Base-by-base conservation (phyloP, 1,139 yeast species). In the Pneumocystis carinii region DNA sequence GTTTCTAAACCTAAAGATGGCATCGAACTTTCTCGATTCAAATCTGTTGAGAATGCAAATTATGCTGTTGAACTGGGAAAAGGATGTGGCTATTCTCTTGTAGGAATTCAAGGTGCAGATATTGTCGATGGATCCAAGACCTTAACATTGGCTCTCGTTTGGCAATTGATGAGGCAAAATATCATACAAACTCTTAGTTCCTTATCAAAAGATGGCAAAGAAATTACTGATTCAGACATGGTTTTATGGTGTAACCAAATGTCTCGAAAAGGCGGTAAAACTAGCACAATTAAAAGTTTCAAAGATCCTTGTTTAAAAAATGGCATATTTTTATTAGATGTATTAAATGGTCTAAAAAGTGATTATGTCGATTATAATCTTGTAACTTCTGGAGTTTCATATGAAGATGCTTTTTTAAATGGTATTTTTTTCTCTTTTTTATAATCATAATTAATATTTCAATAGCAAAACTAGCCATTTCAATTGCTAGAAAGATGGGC, bases 111-210 rank as follows among this genome's bases (percentile, higher is more conserved):
- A 75, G 99, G 99, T 62, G 89, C 96, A 6, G 98, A 92, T 75
- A 92, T 92, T 69, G 87, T 89, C 60, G 98, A 92, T 74, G 97
- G 97, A 69, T 86, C 86, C 72, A 88, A 87, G 72, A 80, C 94
- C 63, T 81, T 94, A 69, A 89, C 96, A 0, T 80, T 94, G 70
- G 98, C 95, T n/a, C 81, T 92, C 66, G 97, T 92, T 55, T 92
- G 99, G 99, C 99, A 92, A 78, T 81, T 92, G 71, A 92, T 92
- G 99, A 85, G 98, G 75, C 85, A 95, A 74, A 92, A 92, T 75
- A 92, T 92, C 70, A 85, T 85, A 66, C 82, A 84, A 68, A 92
- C 98, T 0, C 81, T 92, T 72, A 79, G 87, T 64, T 81, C 83
- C 62, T 79, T 92, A 70, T 82, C 90, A 6, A 78, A 85, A 66